phyloP scores from a whole-genome alignment of 768 basidiomycete species.

The Tephrocybe sp. region DNA sequence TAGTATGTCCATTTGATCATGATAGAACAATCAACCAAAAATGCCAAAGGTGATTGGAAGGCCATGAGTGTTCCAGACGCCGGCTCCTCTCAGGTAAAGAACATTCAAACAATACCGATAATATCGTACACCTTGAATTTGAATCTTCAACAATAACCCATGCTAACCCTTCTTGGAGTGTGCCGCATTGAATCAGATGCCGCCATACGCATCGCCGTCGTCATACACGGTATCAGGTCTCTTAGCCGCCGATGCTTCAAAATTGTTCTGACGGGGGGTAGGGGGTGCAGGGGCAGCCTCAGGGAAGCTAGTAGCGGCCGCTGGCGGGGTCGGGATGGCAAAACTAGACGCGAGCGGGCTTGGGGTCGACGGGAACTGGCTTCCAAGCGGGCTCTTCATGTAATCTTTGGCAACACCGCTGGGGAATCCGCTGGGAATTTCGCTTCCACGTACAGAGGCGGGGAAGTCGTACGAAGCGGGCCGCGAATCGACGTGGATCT shows the following conservation, averaged over 20 bases:
- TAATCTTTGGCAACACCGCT: slow-evolving; percentile 9
- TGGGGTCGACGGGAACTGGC: slow-evolving; percentile 35
- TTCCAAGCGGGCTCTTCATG: slow-evolving; percentile 20
- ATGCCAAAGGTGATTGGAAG: not conserved
- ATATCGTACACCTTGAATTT: slow-evolving; percentile 6
- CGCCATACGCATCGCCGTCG: slow-evolving; percentile 21
- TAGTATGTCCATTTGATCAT: not conserved
- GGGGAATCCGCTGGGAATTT: slow-evolving; percentile 13
- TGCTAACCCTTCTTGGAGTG: not conserved
- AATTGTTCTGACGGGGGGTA: slow-evolving; percentile 9
- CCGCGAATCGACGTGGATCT: slow-evolving; percentile 44
- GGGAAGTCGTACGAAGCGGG: slow-evolving; percentile 17
- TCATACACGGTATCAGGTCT: slow-evolving; percentile 24
- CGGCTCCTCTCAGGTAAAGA: not conserved
- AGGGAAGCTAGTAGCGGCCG: slow-evolving; percentile 10
- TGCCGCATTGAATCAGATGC: slow-evolving; percentile 13
- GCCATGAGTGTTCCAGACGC: slow-evolving; percentile 9
- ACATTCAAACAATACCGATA: not conserved
- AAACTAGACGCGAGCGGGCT: slow-evolving; percentile 40
- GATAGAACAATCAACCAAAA: not conserved
- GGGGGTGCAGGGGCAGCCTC: slow-evolving; percentile 9
- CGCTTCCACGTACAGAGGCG: slow-evolving; percentile 10
- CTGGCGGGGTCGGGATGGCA: slow-evolving; percentile 8
- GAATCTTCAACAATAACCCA: not conserved
- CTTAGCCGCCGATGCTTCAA: slow-evolving; percentile 3